Evolutionary conservation across 192 early-diverging fungal genomes (phyloP), one percentile per base, ranked within the genome.

Genomic region (Coemansia sp.): DNA sequence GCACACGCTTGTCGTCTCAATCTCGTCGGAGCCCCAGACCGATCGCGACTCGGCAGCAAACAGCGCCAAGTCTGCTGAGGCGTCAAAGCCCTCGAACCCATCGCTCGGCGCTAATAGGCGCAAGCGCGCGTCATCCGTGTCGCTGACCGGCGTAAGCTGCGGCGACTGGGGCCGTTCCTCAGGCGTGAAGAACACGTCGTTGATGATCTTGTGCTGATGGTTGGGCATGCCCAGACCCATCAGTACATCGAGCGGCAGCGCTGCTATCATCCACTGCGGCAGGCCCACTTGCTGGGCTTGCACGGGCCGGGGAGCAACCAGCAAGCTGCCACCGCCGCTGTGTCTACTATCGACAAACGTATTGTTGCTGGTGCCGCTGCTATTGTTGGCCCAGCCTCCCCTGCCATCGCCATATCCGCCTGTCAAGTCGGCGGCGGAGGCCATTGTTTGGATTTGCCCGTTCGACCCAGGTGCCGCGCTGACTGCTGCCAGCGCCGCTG

Each of bases 241-340:
- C 18, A 82, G 73, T 45, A 76, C 40, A 37, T 82, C 79, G 58
- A 75, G 70, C 26, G 78, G 69, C 58, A 80, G 78, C 18, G 78
- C 73, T 2, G 70, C 63, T 35, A 82, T 60, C 63, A 82, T 72
- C 79, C 79, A 82, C 58, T 70, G 20, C 35, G 79, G 74, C 57
- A 73, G 70, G 31, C 43, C 63, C 60, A 76, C 39, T 70, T 74
- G 71, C 50, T 82, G 79, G 13, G 73, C 79, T 24, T 70, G 20
- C 55, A 82, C 73, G n/a, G 79, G 79, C 63, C 79, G 79, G 55
- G 79, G 79, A 66, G 79, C 79, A 45, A 62, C 79, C 63, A 82
- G 42, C 40, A 65, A 61, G 61, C 73, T 67, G 28, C 63, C 71
- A 38, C 67, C 71, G 43, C 67, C 73, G 53, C 61, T 62, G 61